Conservation (phyloP, 2,329 filamentous ascomycete genomes). For the Stemphylium vesicarium region DNA sequence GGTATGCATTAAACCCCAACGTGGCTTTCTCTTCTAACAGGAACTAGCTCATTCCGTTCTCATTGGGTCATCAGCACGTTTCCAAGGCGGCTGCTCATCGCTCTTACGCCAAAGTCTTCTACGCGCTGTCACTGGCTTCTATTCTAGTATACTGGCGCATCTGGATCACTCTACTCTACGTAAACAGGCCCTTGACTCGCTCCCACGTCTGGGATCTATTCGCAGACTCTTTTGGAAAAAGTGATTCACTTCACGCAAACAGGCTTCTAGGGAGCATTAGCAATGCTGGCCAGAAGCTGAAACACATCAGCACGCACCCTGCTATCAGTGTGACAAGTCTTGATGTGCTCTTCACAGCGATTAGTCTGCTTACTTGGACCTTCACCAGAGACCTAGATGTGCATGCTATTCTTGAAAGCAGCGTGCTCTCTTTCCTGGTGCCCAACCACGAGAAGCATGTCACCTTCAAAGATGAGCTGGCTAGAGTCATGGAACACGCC, state of each 20-base stretch:
- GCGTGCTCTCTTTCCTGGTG: conserved; percentile 37
- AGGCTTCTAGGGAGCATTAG: conserved; percentile 35
- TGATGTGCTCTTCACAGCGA: conserved; percentile 64
- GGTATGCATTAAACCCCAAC: conserved; percentile 18
- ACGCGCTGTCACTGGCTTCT: conserved; percentile 54
- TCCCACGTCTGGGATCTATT: conserved; percentile 46
- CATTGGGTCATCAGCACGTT: conserved; percentile 56
- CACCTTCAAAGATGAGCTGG: conserved; percentile 21
- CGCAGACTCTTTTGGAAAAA: conserved; percentile 52
- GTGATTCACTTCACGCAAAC: conserved; percentile 47
- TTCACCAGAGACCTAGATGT: conserved; percentile 60
- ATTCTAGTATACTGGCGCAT: conserved; percentile 56
- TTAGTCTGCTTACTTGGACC: conserved; percentile 65
- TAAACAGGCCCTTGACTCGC: conserved; percentile 57
- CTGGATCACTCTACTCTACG: conserved; percentile 53
- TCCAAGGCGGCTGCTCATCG: conserved; percentile 50
- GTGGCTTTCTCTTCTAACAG: conserved; percentile 13
- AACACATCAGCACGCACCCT: conserved; percentile 62
- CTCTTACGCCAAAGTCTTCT: conserved; percentile 57
- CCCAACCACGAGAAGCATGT: conserved; percentile 40
- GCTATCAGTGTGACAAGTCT: conserved; percentile 63
- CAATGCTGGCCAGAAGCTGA: conserved; percentile 49
- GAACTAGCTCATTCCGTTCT: conserved; percentile 51
- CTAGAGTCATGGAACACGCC: conserved; percentile 13
- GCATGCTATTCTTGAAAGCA: conserved; percentile 55